Evolutionary conservation across 352 stramenopile genomes (phyloP).

Genomic region (Phytophthora podocarpi): DNA sequence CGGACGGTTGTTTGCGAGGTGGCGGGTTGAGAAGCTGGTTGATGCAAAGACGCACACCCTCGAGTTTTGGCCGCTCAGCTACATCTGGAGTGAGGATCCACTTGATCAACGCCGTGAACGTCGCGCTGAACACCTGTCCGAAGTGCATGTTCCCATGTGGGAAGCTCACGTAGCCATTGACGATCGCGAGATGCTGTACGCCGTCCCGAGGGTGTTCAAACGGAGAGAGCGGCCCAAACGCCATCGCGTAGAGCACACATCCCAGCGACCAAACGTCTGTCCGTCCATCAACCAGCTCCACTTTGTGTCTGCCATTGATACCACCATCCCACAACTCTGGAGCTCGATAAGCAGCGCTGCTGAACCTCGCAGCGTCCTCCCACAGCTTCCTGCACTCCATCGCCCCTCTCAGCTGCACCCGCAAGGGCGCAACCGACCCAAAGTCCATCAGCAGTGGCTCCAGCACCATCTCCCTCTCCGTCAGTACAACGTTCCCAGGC

Average conservation of each 20-base stretch:
- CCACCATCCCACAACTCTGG: conserved; percentile 90
- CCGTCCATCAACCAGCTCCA: conserved; percentile 54
- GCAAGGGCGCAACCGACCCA: conserved; percentile 61
- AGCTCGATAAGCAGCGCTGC: conserved; percentile 90
- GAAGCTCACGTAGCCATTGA: conserved; percentile 74
- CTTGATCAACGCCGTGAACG: conserved; percentile 64
- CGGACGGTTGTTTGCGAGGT: conserved; percentile 13
- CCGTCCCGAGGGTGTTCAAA: conserved; percentile 80
- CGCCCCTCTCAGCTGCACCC: conserved; percentile 26
- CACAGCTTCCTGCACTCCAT: conserved; percentile 63
- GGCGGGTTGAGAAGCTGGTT: conserved; percentile 23
- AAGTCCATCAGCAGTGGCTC: conserved; percentile 82
- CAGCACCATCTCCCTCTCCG: conserved; percentile 32
- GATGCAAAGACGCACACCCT: conserved; percentile 43
- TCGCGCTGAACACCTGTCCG: conserved; percentile 53
- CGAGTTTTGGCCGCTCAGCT: conserved; percentile 62
- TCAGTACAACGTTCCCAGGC: conserved; percentile 75
- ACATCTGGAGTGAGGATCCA: conserved; percentile 76
- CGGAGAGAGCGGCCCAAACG: conserved; percentile 89
- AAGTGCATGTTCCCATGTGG: conserved; percentile 18
- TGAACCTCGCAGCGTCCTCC: conserved; percentile 84
- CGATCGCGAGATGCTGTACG: conserved; percentile 59
- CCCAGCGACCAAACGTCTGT: conserved; percentile 93
- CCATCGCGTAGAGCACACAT: conserved; percentile 91
- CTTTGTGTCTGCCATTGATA: conserved; percentile 11